Evolutionary conservation across 2,329 filamentous ascomycete species (phyloP).

Genomic region (Penicillium griseofulvum): DNA sequence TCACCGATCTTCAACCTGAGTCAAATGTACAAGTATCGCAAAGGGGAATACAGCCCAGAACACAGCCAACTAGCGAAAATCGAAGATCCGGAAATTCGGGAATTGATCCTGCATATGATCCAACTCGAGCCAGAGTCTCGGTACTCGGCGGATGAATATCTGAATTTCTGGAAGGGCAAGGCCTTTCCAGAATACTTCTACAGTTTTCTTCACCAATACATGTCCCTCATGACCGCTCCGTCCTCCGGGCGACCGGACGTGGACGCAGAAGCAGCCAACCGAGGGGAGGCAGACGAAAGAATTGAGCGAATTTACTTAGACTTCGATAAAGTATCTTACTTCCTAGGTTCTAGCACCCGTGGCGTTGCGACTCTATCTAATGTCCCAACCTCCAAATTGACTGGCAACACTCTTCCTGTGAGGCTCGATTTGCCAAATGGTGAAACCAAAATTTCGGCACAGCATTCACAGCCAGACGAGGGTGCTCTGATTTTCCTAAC

Average conservation of each 20-base stretch:
- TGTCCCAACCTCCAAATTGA: conserved; percentile 32
- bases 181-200: conserved; percentile 97
- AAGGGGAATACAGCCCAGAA: conserved; percentile 86
- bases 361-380: conserved; percentile 37
- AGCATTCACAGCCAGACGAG: conserved; percentile 69
- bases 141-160: conserved; percentile 89
- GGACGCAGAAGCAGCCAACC: conserved; percentile 66
- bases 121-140: conserved; percentile 87
- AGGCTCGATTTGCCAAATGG: conserved; percentile 84
- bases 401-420: conserved; percentile 59
- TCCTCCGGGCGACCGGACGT: conserved; percentile 73
- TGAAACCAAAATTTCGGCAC: conserved; percentile 64
- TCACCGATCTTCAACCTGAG: conserved; percentile 96
- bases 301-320: conserved; percentile 92
- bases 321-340: conserved; percentile 97
- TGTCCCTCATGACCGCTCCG: conserved; percentile 91
- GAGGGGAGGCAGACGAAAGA: conserved; percentile 85
- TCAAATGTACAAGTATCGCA: conserved; percentile 90
- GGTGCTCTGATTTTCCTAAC: conserved; percentile 91
- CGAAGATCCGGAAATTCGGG: conserved; percentile 78
- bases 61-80: conserved; percentile 80
- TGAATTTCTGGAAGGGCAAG: conserved; percentile 87
- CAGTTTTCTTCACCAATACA: conserved; percentile 94
- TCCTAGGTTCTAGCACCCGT: conserved; percentile 71
- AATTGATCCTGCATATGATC: conserved; percentile 94